Conservation (phyloP, 2,329 filamentous ascomycete species). For the Botrytis cinerea region DNA sequence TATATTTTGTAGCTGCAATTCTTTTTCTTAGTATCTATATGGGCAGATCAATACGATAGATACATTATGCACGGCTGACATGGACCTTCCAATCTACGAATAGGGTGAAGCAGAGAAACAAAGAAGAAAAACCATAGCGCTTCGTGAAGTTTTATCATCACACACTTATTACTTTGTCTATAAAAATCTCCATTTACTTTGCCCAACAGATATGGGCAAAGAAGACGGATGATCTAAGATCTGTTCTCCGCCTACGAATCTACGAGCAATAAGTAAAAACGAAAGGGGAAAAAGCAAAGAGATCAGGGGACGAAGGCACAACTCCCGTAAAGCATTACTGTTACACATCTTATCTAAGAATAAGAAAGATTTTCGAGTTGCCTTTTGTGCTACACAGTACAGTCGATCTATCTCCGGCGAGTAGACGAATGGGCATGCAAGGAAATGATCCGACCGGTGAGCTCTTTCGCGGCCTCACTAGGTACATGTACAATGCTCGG, state of each 20-base stretch:
- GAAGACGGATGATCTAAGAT: neutral
- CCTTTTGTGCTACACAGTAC: neutral
- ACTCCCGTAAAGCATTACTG: neutral
- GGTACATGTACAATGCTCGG: neutral
- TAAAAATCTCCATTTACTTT: neutral
- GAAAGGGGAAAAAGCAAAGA: neutral
- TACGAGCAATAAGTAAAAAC: neutral
- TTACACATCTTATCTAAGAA: neutral
- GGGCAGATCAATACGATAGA: neutral
- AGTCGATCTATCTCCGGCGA: neutral
- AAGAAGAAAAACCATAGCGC: neutral
- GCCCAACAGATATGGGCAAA: neutral
- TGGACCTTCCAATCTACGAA: neutral
- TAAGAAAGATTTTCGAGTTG: neutral
- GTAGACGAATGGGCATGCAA: neutral
- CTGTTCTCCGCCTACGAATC: neutral
- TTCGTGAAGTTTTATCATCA: neutral
- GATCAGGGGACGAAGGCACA: neutral
- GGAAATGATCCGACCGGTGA: conserved; percentile 6
- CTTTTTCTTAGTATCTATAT: neutral
- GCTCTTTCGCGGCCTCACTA: neutral
- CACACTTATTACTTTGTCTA: neutral
- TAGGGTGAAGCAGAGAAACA: neutral
- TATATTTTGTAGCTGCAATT: neutral
- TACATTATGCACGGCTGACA: neutral